Base-by-base conservation (phyloP, 805 yeast species). In the Metschnikowia shivogae region DNA sequence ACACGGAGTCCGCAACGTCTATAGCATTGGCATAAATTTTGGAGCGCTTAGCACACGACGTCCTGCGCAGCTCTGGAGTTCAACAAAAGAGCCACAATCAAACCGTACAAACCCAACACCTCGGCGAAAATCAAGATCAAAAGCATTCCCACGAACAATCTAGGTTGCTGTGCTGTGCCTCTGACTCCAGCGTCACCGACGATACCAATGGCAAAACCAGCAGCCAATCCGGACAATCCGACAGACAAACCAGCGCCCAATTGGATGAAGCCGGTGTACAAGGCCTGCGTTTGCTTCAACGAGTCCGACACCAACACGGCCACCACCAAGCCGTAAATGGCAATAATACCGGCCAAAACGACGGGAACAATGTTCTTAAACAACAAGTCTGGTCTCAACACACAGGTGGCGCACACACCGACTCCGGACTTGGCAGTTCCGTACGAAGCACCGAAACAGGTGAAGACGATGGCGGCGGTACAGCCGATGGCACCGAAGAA, bases 111-210 rank as follows among this genome's bases (percentile, higher is more conserved):
- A 77, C 99, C 98, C 75, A 90, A 82, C 58, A 90, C 98, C 81
- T 92, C 99, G 54, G 97, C 97, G 74, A 92, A 92, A 89, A 92
- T 92, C 73, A 92, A 86, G 69, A 92, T 92, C 76, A 92, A 82
- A 76, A 92, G 88, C 95, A 92, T 92, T 70, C 98, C 98, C 55
- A 92, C 98, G 71, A 92, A 92, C 64, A 92, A 80, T 78, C 97
- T 86, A 67, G 97, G 97, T 74, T 92, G 99, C 72, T 90, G 97
- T 53, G 96, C 93, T 56, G 90, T 84, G 72, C 97, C 96, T 78
- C 98, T 87, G 47, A 92, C 98, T 80, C 99, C 99, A 47, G 96
- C 97, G 68, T 92, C 99, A 70, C 99, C 99, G 57, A 92, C 99
- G 58, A 92, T 92, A 75, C 99, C 99, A 74, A 92, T 92, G 68